Conservation (phyloP, 345 rosid species). For the Populus simonii region DNA sequence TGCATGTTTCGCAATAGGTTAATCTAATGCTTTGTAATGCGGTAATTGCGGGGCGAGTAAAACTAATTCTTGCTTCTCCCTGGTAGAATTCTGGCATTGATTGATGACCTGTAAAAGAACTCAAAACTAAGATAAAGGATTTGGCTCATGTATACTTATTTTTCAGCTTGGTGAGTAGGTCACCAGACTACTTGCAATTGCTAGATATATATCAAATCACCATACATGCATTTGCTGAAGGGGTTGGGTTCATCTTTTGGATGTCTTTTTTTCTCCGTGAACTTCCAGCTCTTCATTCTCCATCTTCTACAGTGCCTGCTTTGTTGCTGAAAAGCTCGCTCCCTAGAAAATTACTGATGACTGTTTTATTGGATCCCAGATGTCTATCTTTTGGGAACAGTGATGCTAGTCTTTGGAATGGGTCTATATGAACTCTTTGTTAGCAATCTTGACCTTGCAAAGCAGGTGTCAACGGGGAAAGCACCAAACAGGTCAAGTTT, state of each 20-base stretch:
- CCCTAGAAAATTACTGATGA: no score
- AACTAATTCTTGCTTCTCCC: neutral
- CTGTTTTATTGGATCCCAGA: conserved; percentile 34
- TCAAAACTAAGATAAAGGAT: neutral
- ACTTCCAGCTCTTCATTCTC: no score
- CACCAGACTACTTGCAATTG: neutral
- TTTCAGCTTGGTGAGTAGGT: neutral
- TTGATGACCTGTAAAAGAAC: neutral
- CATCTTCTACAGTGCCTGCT: no score
- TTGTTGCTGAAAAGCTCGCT: no score
- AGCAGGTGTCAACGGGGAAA: conserved; percentile 35
- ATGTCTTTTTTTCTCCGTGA: no score
- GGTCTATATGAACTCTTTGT: conserved; percentile 93
- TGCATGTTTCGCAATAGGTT: neutral
- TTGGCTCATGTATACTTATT: neutral
- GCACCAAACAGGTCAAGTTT: conserved; percentile 50
- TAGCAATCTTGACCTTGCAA: conserved; percentile 64
- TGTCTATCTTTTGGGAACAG: conserved; percentile 87
- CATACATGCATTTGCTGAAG: no score
- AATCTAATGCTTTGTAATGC: neutral
- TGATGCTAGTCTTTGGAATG: conserved; percentile 93
- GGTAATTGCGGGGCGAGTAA: neutral
- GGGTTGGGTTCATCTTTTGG: no score
- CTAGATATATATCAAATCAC: neutral
- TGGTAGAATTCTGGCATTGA: neutral